Conservation (phyloP, 139 green algal genomes). For the Closterium sp. region DNA sequence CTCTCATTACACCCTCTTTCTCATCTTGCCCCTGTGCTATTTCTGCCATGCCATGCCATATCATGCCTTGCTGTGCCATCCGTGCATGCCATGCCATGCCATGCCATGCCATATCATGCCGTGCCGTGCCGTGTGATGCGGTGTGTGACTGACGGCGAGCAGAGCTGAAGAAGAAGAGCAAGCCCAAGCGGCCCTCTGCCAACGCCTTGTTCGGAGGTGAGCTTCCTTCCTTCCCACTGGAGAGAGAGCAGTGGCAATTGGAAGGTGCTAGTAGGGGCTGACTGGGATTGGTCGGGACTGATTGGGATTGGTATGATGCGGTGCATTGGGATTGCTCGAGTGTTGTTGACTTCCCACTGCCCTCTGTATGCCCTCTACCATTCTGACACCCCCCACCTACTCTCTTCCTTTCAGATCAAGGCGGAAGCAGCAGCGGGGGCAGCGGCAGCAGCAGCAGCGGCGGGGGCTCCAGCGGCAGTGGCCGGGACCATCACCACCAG, state of each 20-base stretch:
- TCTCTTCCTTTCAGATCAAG: too few species aligned
- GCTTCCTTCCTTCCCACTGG: too few species aligned
- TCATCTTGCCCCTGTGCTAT: not conserved
- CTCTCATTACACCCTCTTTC: not conserved
- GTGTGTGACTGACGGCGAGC: not conserved
- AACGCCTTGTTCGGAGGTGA: conserved; percentile 23
- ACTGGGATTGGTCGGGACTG: too few species aligned
- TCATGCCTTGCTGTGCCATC: not conserved
- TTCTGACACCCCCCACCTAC: too few species aligned
- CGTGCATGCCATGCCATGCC: not conserved
- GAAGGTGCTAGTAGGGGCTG: too few species aligned
- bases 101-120: not conserved
- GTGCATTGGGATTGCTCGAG: too few species aligned
- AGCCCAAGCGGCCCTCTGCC: conserved; percentile 36
- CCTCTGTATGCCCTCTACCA: too few species aligned
- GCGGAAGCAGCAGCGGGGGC: too few species aligned
- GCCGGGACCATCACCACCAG: not conserved
- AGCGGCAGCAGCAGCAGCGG: not conserved
- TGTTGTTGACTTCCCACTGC: too few species aligned
- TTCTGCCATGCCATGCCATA: not conserved
- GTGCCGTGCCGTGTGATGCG: not conserved
- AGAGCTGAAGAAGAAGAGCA: conserved; percentile 44
- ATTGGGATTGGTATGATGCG: too few species aligned
- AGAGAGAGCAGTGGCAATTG: too few species aligned
- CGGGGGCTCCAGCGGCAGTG: not conserved